Percentiles rank a stretch among this genome's conserved stretches.
Evolutionary conservation across 805 yeast species (phyloP).

Genomic region (Wickerhamomyces bisporus): DNA sequence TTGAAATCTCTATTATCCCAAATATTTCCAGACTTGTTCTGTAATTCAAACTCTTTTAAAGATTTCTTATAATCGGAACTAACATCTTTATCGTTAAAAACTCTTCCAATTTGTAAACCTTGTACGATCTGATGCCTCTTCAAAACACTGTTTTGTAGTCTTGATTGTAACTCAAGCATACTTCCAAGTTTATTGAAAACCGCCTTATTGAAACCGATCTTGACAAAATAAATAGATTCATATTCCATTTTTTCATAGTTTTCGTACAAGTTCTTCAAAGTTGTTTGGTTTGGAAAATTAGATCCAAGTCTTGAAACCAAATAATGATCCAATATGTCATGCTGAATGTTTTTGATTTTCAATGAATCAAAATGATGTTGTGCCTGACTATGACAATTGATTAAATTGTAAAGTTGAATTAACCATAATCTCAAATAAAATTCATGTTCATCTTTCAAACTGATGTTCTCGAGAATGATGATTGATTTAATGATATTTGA

Average conservation of each 20-base stretch:
- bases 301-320: slow-evolving; percentile 44
- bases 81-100: slow-evolving; percentile 25
- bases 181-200: slow-evolving; percentile 65
- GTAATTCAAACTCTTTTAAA: slow-evolving; percentile 4
- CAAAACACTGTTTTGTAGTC: slow-evolving; percentile 40
- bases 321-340: slow-evolving; percentile 60
- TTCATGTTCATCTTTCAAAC: slow-evolving; percentile 59
- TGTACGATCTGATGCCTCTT: slow-evolving; percentile 24
- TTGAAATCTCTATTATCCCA: slow-evolving; percentile 58
- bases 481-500: slow-evolving; percentile 36
- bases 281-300: slow-evolving; percentile 36
- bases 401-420: slow-evolving; percentile 50
- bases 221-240: slow-evolving; percentile 45
- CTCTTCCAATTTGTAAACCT: slow-evolving; percentile 22
- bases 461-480: slow-evolving; percentile 52
- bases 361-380: slow-evolving; percentile 44
- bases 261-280: slow-evolving; percentile 32
- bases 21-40: slow-evolving; percentile 3
- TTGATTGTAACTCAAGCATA: slow-evolving; percentile 56
- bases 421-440: slow-evolving; percentile 71
- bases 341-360: slow-evolving; percentile 69
- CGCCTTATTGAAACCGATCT: slow-evolving; percentile 50
- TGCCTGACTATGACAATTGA: slow-evolving; percentile 53
- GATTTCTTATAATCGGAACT: slow-evolving; percentile 27
- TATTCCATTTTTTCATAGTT: slow-evolving; percentile 51